Percentiles rank a stretch among this genome's conserved stretches.
Conservation (phyloP, 371 early-diverging fungal genomes). For the Nematocida displodere region DNA sequence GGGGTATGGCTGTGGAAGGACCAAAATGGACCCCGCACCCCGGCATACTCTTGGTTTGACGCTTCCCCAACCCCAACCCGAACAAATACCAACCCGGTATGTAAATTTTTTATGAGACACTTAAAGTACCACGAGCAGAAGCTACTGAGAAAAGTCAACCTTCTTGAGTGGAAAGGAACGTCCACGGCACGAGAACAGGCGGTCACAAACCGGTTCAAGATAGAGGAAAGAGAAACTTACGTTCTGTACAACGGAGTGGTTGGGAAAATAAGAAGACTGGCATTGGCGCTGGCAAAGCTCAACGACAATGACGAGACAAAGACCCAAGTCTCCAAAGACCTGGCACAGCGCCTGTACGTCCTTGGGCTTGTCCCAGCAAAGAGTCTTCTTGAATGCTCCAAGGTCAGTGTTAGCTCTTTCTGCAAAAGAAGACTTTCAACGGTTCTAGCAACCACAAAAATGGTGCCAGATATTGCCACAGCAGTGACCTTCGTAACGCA, state of each 20-base stretch:
- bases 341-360: conserved; percentile 78
- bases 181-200: conserved; percentile 77
- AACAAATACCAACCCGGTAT: background rate
- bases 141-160: conserved; percentile 91
- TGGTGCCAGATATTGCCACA: conserved; percentile 86
- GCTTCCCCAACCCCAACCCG: no score
- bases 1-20: no score
- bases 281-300: conserved; percentile 77
- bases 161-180: conserved; percentile 87
- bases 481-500: conserved; percentile 88
- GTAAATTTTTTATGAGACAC: conserved; percentile 65
- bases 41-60: no score
- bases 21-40: no score
- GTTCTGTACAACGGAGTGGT: conserved; percentile 81
- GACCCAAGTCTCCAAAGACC: conserved; percentile 70
- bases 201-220: conserved; percentile 79
- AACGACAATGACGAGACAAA: conserved; percentile 81
- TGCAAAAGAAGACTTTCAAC: conserved; percentile 78
- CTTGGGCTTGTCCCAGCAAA: conserved; percentile 80
- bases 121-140: conserved; percentile 93
- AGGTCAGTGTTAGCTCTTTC: conserved; percentile 80
- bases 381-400: conserved; percentile 77
- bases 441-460: conserved; percentile 83
- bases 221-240: conserved; percentile 88
- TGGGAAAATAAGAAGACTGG: conserved; percentile 76